These are phyloP conservation scores for Phylloboletellus chloephorus DNA, from an alignment of 1,284 basidiomycete genomes.

Conservation along the genomic window DNA sequence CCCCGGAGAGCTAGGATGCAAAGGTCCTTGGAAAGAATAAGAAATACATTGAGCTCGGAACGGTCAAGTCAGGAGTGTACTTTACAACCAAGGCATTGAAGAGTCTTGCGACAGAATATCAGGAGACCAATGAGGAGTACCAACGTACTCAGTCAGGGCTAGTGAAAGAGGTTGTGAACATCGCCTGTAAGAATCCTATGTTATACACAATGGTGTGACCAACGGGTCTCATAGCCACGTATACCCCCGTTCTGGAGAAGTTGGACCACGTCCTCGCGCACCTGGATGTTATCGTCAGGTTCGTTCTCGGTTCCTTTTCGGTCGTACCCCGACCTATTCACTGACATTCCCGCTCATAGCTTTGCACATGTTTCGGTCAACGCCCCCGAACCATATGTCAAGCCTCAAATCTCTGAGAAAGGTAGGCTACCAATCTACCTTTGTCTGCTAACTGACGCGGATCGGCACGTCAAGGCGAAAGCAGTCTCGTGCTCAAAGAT, in stretches of 20 bases:
- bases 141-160: slow-evolving; percentile 73
- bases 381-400: slow-evolving; percentile 84
- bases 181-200: slow-evolving; percentile 65
- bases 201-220: background rate
- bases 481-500: slow-evolving; percentile 72
- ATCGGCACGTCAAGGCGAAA: slow-evolving; percentile 48
- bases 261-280: slow-evolving; percentile 86
- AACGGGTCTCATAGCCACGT: slow-evolving; percentile 60
- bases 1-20: slow-evolving; percentile 59
- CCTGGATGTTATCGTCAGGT: slow-evolving; percentile 90
- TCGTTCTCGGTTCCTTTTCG: background rate
- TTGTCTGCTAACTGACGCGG: background rate
- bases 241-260: slow-evolving; percentile 86
- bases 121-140: slow-evolving; percentile 68
- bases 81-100: slow-evolving; percentile 86
- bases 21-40: slow-evolving; percentile 66
- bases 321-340: background rate
- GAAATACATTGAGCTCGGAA: slow-evolving; percentile 81
- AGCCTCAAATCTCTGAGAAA: slow-evolving; percentile 70
- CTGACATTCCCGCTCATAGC: slow-evolving; percentile 38
- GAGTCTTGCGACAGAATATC: slow-evolving; percentile 69
- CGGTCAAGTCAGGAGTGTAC: slow-evolving; percentile 83
- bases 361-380: slow-evolving; percentile 88
- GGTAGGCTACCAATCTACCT: slow-evolving; percentile 39
- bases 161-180: slow-evolving; percentile 90